Conservation (phyloP, 805 yeast species). For the Barnettozyma botsteinii region DNA sequence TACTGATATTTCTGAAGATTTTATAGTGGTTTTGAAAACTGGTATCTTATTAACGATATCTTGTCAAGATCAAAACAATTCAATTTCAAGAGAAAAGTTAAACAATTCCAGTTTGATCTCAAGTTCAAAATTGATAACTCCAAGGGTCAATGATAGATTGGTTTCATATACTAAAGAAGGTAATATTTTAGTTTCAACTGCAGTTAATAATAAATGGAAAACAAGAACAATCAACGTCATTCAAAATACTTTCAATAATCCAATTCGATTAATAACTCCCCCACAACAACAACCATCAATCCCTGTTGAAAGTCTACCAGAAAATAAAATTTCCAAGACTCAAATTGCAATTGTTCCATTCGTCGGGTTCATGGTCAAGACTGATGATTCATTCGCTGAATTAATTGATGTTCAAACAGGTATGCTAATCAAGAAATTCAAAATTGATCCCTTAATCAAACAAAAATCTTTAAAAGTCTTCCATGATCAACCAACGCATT, state of each 20-base stretch:
- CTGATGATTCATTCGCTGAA: constrained; percentile 52
- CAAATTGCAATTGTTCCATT: constrained; percentile 53
- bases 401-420: constrained; percentile 78
- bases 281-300: too few species aligned
- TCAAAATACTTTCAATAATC: constrained; percentile 31
- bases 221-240: constrained; percentile 44
- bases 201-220: constrained; percentile 60
- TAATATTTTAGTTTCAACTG: constrained; percentile 52
- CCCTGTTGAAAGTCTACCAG: background rate
- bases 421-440: constrained; percentile 52
- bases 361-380: constrained; percentile 68
- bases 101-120: constrained; percentile 35
- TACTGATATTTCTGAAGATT: constrained; percentile 29
- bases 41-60: constrained; percentile 47
- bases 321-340: constrained; percentile 1
- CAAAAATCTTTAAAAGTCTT: constrained; percentile 54
- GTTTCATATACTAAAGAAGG: constrained; percentile 48
- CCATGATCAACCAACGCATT: constrained; percentile 83
- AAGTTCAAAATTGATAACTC: constrained; percentile 55
- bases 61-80: constrained; percentile 40
- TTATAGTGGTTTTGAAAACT: constrained; percentile 44
- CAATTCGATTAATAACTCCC: constrained; percentile 4
- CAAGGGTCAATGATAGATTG: constrained; percentile 69
- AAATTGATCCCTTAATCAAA: constrained; percentile 52
- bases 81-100: constrained; percentile 29